Evolutionary conservation across 1,284 basidiomycete genomes (phyloP).

Genomic region (Marasmius oreades): DNA sequence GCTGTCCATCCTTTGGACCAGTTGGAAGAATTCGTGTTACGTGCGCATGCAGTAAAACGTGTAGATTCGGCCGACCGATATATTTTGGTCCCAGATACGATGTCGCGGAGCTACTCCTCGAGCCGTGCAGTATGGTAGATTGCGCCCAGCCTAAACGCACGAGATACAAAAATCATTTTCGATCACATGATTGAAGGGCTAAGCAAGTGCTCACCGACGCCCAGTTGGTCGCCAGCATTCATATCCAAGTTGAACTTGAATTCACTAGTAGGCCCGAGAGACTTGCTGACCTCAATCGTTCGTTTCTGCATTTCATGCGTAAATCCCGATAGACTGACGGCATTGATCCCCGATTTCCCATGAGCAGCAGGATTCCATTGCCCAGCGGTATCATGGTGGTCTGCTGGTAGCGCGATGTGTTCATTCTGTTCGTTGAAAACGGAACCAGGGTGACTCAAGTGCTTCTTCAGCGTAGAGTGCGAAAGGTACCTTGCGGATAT

Average conservation of each 20-base stretch:
- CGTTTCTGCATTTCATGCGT: constrained; percentile 19
- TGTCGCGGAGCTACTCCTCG: constrained; percentile 24
- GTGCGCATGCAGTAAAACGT: constrained; percentile 17
- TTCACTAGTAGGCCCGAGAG: constrained; percentile 8
- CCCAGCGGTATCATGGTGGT: constrained; percentile 21
- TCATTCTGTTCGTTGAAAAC: constrained; percentile 13
- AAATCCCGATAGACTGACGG: constrained; percentile 23
- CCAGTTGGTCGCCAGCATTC: constrained; percentile 27
- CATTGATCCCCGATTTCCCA: constrained; percentile 20
- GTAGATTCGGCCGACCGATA: constrained; percentile 16
- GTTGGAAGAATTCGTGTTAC: constrained; percentile 17
- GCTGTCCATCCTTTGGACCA: not conserved
- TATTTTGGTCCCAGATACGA: constrained; percentile 32
- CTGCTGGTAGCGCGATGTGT: constrained; percentile 16
- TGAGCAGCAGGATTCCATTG: constrained; percentile 23
- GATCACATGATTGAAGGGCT: not conserved
- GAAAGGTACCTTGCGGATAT: constrained; percentile 24
- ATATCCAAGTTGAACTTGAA: constrained; percentile 25
- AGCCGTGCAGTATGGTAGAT: constrained; percentile 21
- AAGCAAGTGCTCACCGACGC: constrained; percentile 27
- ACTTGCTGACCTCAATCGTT: constrained; percentile 21
- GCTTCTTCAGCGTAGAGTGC: no score
- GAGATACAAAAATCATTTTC: not conserved
- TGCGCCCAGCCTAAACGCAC: constrained; percentile 20
- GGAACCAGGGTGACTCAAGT: not conserved